Evolutionary conservation across 169 alveolate genomes (phyloP).

Genomic region (Babesia bovis): DNA sequence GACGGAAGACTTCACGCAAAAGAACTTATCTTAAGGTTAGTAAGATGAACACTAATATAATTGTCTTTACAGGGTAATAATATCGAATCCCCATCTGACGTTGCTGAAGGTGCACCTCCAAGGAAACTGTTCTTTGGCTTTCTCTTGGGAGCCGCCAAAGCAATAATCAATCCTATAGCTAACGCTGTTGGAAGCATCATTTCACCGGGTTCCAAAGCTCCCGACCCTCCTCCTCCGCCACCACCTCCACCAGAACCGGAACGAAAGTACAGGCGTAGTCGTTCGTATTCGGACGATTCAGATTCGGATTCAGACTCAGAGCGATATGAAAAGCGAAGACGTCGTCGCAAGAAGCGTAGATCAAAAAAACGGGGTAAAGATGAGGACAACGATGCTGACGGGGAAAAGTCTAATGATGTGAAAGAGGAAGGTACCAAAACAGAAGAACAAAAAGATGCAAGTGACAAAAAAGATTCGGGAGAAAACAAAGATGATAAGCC

Average conservation of each 20-base stretch:
- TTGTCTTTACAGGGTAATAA: background rate
- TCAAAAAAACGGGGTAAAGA: background rate
- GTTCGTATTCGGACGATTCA: background rate
- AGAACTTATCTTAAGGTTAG: background rate
- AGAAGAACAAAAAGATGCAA: slow-evolving; percentile 19
- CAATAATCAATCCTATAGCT: slow-evolving; percentile 38
- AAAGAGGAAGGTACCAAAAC: slow-evolving; percentile 12
- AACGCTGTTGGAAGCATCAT: background rate
- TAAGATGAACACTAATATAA: background rate
- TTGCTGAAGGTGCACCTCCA: slow-evolving; percentile 31
- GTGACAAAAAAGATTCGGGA: slow-evolving; percentile 5
- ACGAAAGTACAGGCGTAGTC: background rate
- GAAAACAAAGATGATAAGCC: slow-evolving; percentile 1
- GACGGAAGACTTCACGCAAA: background rate
- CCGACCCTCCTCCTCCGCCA: slow-evolving; percentile 58
- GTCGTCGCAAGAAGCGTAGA: slow-evolving; percentile 20
- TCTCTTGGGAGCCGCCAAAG: slow-evolving; percentile 10
- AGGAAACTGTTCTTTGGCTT: slow-evolving; percentile 29
- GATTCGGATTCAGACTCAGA: background rate
- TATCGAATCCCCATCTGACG: background rate
- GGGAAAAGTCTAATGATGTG: background rate
- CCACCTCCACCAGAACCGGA: slow-evolving; percentile 28
- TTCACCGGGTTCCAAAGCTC: slow-evolving; percentile 6
- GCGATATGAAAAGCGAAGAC: background rate
- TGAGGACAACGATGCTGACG: background rate